These are phyloP conservation scores for Ceratocystis papillata DNA, from an alignment of 2,329 filamentous ascomycete species.

Conservation along the genomic window DNA sequence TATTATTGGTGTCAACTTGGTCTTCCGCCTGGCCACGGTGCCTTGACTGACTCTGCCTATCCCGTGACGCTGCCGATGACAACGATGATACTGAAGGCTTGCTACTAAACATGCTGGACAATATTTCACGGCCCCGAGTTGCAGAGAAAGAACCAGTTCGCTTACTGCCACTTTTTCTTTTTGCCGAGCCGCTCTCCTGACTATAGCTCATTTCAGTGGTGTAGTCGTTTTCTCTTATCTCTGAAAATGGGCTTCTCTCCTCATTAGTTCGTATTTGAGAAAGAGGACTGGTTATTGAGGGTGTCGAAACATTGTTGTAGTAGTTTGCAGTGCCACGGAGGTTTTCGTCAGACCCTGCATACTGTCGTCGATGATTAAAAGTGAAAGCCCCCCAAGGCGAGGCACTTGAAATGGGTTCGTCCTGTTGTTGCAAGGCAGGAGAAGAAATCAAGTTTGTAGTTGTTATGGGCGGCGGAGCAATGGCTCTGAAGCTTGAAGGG, in stretches of 20 bases:
- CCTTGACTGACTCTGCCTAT: slow-evolving; percentile 1
- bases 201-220: background rate
- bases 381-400: slow-evolving; percentile 19
- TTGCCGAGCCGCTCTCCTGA: background rate
- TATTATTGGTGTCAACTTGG: background rate
- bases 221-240: slow-evolving; percentile 14
- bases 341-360: slow-evolving; percentile 8
- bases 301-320: background rate
- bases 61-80: background rate
- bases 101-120: slow-evolving; percentile 22
- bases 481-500: background rate
- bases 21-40: background rate
- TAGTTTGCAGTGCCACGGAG: background rate
- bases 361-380: slow-evolving; percentile 13
- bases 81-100: background rate
- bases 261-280: background rate
- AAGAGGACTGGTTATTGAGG: slow-evolving; percentile 1
- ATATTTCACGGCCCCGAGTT: slow-evolving; percentile 17
- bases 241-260: slow-evolving; percentile 14
- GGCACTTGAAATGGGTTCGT: background rate
- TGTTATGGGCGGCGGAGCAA: slow-evolving; percentile 2
- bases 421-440: background rate
- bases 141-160: slow-evolving; percentile 9
- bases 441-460: background rate
- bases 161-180: background rate